Percentiles rank a stretch among this genome's conserved stretches.
phyloP scores from a whole-genome alignment of 2,329 filamentous ascomycete species.

The Stachybotrys elegans region DNA sequence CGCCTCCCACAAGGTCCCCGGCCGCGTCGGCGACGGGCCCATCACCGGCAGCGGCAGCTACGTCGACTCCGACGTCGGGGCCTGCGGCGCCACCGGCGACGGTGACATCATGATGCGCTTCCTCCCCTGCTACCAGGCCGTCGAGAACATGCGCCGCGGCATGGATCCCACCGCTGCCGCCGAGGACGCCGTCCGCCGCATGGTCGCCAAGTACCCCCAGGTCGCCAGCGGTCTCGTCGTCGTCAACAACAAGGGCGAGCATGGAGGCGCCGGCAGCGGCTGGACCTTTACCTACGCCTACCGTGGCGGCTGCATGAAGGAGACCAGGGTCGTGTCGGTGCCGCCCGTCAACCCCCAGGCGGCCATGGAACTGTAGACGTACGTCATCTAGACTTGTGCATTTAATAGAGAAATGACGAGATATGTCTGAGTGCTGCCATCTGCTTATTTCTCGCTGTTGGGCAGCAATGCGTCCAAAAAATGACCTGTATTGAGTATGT shows the following conservation, averaged over 20 bases:
- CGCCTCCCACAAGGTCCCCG: constrained; percentile 48
- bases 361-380: neutral
- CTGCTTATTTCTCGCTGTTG: too few relatives aligned
- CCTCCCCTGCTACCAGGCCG: constrained; percentile 52
- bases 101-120: constrained; percentile 55
- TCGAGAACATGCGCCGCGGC: constrained; percentile 46
- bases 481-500: too few relatives aligned
- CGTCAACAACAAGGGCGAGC: constrained; percentile 40
- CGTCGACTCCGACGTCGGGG: constrained; percentile 47
- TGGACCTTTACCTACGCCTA: constrained; percentile 53
- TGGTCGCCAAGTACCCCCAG: constrained; percentile 41
- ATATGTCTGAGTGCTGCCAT: too few relatives aligned
- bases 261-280: constrained; percentile 46
- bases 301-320: constrained; percentile 40
- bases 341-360: constrained; percentile 8
- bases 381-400: too few relatives aligned
- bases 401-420: too few relatives aligned
- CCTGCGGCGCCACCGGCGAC: constrained; percentile 52
- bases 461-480: too few relatives aligned
- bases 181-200: constrained; percentile 43
- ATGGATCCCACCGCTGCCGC: constrained; percentile 44
- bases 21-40: constrained; percentile 50
- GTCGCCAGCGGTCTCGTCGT: constrained; percentile 46
- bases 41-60: constrained; percentile 51
- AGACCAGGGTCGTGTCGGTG: constrained; percentile 39